Percentiles rank a stretch among this genome's conserved stretches.
phyloP scores from a whole-genome alignment of 192 early-diverging fungal species.

The Coemansia guatemalensis region DNA sequence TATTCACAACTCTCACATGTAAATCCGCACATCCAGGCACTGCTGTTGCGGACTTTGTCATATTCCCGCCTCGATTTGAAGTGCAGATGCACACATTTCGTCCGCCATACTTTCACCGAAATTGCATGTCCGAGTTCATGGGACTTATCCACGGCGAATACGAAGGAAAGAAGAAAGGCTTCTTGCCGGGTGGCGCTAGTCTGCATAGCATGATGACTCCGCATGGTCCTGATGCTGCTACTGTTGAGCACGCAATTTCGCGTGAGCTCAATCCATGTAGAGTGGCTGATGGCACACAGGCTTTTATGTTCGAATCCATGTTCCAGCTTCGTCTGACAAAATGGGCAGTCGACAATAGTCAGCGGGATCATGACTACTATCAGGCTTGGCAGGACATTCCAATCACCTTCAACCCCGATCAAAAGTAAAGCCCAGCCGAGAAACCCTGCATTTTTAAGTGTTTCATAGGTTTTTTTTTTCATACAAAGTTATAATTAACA shows the following conservation, averaged over 20 bases:
- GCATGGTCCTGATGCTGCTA: slow-evolving; percentile 87
- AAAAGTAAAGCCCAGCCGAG: slow-evolving; percentile 4
- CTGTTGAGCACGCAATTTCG: slow-evolving; percentile 70
- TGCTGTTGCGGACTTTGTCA: slow-evolving; percentile 92
- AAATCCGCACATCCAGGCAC: slow-evolving; percentile 83
- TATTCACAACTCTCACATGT: slow-evolving; percentile 93
- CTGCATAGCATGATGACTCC: slow-evolving; percentile 84
- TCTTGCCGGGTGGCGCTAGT: slow-evolving; percentile 87
- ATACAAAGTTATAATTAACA: slow-evolving; percentile 3
- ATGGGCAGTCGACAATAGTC: slow-evolving; percentile 75
- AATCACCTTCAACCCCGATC: slow-evolving; percentile 39
- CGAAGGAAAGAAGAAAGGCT: slow-evolving; percentile 91
- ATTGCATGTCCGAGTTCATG: slow-evolving; percentile 99
- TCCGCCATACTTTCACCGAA: slow-evolving; percentile 96
- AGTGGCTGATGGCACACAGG: slow-evolving; percentile 78
- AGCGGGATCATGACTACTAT: slow-evolving; percentile 85
- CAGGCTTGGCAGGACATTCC: slow-evolving; percentile 79
- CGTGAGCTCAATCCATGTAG: slow-evolving; percentile 75
- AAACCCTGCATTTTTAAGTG: neutral
- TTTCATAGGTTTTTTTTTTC: neutral
- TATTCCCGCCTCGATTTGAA: slow-evolving; percentile 94
- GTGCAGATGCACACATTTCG: slow-evolving; percentile 90
- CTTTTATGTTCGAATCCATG: slow-evolving; percentile 95
- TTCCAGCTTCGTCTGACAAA: slow-evolving; percentile 75
- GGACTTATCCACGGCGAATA: slow-evolving; percentile 90